Conservation (phyloP, 495 filamentous ascomycete species). For the Neurospora sublineolata region DNA sequence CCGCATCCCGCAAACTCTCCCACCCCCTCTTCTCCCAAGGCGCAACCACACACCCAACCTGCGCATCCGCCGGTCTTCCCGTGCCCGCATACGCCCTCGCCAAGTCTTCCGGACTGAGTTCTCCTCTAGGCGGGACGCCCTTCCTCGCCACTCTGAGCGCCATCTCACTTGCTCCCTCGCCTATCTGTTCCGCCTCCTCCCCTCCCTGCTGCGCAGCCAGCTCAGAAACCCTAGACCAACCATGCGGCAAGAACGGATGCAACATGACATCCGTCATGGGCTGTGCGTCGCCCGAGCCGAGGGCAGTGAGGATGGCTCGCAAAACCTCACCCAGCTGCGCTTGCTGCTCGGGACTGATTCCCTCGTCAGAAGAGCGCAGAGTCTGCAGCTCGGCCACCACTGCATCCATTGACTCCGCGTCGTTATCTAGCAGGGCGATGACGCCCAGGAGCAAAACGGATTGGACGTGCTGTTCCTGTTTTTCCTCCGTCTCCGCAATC, state of each 20-base stretch:
- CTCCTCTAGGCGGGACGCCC: conserved; percentile 56
- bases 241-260: conserved; percentile 58
- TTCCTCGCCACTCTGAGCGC: conserved; percentile 66
- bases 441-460: conserved; percentile 69
- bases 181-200: conserved; percentile 33
- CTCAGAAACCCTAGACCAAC: conserved; percentile 63
- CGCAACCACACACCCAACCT: conserved; percentile 66
- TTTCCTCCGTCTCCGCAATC: conserved; percentile 24
- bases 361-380: conserved; percentile 50
- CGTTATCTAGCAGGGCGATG: conserved; percentile 68
- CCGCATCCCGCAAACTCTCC: conserved; percentile 28
- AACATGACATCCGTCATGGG: conserved; percentile 65
- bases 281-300: conserved; percentile 32
- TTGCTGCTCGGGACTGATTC: conserved; percentile 31
- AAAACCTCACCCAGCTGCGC: conserved; percentile 36
- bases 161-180: conserved; percentile 58
- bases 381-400: conserved; percentile 65
- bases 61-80: conserved; percentile 56
- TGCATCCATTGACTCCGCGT: conserved; percentile 66
- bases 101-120: conserved; percentile 55
- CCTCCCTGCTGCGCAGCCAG: conserved; percentile 8
- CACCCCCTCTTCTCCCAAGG: conserved; percentile 66
- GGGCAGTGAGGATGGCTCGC: conserved; percentile 29
- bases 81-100: conserved; percentile 68
- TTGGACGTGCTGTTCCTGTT: conserved; percentile 59